Base-by-base conservation (phyloP, 2,329 filamentous ascomycete species). In the Venturia aucupariae region DNA sequence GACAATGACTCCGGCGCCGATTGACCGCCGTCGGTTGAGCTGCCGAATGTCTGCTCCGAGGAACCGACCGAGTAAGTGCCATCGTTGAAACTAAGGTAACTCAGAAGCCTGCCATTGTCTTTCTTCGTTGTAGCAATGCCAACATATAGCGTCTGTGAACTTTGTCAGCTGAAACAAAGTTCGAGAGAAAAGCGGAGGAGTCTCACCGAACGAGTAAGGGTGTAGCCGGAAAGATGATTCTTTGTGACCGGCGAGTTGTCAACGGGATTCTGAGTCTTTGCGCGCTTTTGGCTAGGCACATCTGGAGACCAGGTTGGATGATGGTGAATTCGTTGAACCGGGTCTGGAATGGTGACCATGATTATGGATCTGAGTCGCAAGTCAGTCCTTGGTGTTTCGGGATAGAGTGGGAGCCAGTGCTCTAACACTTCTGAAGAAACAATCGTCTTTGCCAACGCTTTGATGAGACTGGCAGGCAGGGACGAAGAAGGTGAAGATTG, bases 11-110 rank as follows among this genome's bases (percentile, higher is more conserved):
- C 44, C 80, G 63, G 77, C 5, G 46, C 24, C 19, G 24, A 8
- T 38, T 38, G 35, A 38, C 5, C 35, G 46, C 51, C 44, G 22
- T 64, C 30, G n/a, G 51, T 59, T 22, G 35, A 60, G 7, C 30
- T 64, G 61, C n/a, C 54, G 35, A 89, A 77, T n/a, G 81, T 77
- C 68, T 85, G 82, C 68, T 89, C 82, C 5, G 83, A 83, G 70
- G 88, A 92, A 72, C 92, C 89, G 55, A 90, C 79, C 27, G 89
- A 84, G 71, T 92, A 92, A 4, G 87, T 86, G 6, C 85, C 84
- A 71, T 92, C 89, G 67, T 90, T 88, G 67, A 89, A 82, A 4
- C 87, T 88, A 60, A 92, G 78, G 17, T 87, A 86, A 30, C 90
- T 79, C 5, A 83, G 81, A 13, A 85, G 79, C 1, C 80, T 80